phyloP scores from a whole-genome alignment of 768 basidiomycete species.

The Omphalotus guepiniiformis region DNA sequence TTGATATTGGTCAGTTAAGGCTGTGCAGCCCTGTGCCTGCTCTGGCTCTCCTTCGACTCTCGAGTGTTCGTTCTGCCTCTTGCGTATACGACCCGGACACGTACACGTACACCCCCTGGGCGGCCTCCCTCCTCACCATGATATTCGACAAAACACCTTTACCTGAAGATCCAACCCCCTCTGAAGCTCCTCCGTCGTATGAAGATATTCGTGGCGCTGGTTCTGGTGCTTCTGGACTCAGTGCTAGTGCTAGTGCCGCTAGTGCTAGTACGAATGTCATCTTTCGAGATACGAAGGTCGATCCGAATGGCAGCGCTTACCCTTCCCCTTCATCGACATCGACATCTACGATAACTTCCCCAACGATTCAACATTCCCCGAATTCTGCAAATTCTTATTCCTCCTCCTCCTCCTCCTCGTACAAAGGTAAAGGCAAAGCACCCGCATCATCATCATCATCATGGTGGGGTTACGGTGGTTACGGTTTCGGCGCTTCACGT shows the following conservation, averaged over 20 bases:
- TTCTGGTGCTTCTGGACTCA: no score
- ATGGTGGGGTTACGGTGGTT: slow-evolving; percentile 2
- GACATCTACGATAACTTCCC: background rate
- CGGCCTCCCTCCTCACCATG: background rate
- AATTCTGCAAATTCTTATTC: background rate
- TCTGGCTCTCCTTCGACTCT: no score
- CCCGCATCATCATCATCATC: background rate
- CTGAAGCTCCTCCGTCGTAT: slow-evolving; percentile 5
- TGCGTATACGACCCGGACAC: no score
- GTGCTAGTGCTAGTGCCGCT: background rate
- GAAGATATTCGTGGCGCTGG: background rate
- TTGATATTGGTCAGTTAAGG: no score
- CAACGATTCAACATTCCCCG: background rate
- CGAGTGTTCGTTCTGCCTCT: no score
- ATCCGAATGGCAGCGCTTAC: background rate
- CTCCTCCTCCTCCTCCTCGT: background rate
- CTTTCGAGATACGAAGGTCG: no score
- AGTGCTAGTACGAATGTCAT: background rate
- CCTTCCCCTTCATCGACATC: background rate
- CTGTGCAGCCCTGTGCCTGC: no score
- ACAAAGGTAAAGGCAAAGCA: slow-evolving; percentile 8
- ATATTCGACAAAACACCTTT: slow-evolving; percentile 2
- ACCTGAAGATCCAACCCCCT: background rate
- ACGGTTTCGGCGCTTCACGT: slow-evolving; percentile 19
- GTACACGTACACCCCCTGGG: no score